phyloP scores from a whole-genome alignment of 2,329 filamentous ascomycete genomes.

The Pseudopithomyces chartarum region DNA sequence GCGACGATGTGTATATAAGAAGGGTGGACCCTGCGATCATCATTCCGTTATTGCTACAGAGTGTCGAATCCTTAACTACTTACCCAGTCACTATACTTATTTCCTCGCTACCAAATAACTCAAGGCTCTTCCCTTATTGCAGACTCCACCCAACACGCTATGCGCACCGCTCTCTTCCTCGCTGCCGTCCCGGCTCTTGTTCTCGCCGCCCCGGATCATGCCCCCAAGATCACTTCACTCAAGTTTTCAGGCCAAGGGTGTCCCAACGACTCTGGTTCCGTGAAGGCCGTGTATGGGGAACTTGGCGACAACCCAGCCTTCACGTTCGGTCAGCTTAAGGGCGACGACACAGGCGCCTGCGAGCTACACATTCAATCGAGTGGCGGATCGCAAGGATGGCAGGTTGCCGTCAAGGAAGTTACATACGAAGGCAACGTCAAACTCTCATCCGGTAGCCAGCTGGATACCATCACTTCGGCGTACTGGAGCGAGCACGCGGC shows the following conservation, averaged over 20 bases:
- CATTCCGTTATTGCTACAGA: conserved; percentile 9
- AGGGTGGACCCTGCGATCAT: conserved; percentile 11
- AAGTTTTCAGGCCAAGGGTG: conserved; percentile 35
- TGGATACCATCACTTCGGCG: conserved; percentile 31
- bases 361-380: conserved; percentile 33
- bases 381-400: conserved; percentile 33
- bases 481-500: conserved; percentile 38
- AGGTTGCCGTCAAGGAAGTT: conserved; percentile 33
- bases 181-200: conserved; percentile 18
- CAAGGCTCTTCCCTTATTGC: neutral
- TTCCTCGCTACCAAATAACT: neutral
- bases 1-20: conserved; percentile 7
- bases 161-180: conserved; percentile 13
- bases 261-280: conserved; percentile 31
- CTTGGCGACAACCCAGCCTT: conserved; percentile 31
- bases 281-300: conserved; percentile 16
- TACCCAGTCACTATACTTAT: neutral
- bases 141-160: neutral
- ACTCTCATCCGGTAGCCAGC: conserved; percentile 25
- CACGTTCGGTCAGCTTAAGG: conserved; percentile 29
- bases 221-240: conserved; percentile 31
- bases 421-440: conserved; percentile 28
- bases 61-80: neutral
- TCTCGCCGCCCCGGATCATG: conserved; percentile 24
- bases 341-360: conserved; percentile 34